Evolutionary conservation across 148 eudicot genomes (phyloP), one percentile per base, ranked within the genome.

Genomic region (Salicornia ramosissima): DNA sequence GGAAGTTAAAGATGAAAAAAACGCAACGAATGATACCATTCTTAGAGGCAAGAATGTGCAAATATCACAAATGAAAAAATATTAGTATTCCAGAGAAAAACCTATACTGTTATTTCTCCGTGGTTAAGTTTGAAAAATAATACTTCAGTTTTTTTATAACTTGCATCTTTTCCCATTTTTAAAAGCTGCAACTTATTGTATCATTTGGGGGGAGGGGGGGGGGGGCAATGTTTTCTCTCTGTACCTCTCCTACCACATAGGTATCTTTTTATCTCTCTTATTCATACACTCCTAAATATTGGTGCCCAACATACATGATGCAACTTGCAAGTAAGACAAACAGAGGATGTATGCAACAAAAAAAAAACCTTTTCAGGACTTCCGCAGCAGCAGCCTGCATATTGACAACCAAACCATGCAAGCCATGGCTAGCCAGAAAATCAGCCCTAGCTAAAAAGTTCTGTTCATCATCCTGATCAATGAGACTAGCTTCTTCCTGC

Each of bases 321-420:
- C n/a, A n/a, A n/a, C n/a, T n/a, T n/a, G n/a, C n/a, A n/a, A n/a
- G n/a, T n/a, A n/a, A n/a, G n/a, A n/a, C n/a, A n/a, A n/a, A n/a
- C n/a, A n/a, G n/a, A n/a, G n/a, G n/a, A n/a, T n/a, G n/a, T 10
- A 2, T 59, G 16, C 31, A 52, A 51, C 28, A 33, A 40, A 66
- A 51, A 67, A 36, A 81, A 57, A 67, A 94, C 99, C 83, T 86
- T 70, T 82, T 83, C 70, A 94, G 80, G 68, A 78, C 81, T 75
- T 91, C 96, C 57, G 81, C 65, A 46, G 93, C 81, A 52, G 93
- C 99, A 69, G 86, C 85, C 80, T 91, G 88, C 85, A 88, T 77
- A 68, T 79, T 77, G 54, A 79, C 67, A 62, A 85, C 82, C 79
- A 91, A 85, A 36, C 75, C 34, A 36, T 85, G 80, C 82, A 94